Evolutionary conservation across 352 stramenopile species (phyloP).

Genomic region (Saprolegnia parasitica): DNA sequence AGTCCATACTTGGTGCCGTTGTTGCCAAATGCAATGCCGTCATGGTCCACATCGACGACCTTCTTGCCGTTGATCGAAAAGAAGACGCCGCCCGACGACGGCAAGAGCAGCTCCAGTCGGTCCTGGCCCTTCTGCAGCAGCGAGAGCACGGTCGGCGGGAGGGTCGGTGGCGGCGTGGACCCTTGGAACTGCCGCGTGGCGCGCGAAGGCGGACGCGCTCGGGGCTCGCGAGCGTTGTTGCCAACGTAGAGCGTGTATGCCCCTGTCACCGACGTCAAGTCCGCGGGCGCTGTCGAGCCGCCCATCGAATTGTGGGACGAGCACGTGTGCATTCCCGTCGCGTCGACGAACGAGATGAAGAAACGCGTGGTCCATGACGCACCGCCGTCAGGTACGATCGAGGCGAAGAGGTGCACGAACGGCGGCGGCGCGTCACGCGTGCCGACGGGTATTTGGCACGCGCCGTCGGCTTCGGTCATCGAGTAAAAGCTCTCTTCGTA

Average conservation of each 20-base stretch:
- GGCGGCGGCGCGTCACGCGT: not conserved
- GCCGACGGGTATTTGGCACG: not conserved
- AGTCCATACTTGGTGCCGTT: not conserved
- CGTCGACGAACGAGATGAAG: not conserved
- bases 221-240: slow-evolving; percentile 6
- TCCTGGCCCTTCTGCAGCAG: not conserved
- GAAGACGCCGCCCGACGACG: slow-evolving; percentile 12
- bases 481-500: slow-evolving; percentile 25
- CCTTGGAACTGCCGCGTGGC: not conserved
- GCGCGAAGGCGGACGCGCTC: not conserved
- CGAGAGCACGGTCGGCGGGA: not conserved
- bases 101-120: not conserved
- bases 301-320: slow-evolving; percentile 20
- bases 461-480: slow-evolving; percentile 15
- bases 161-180: not conserved
- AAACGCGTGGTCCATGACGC: not conserved
- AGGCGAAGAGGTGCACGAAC: not conserved
- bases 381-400: not conserved
- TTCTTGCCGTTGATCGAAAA: slow-evolving; percentile 15
- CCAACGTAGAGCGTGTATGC: slow-evolving; percentile 18
- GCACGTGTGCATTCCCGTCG: not conserved
- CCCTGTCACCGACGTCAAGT: not conserved
- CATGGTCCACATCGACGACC: not conserved
- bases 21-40: slow-evolving; percentile 3
- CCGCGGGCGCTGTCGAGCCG: not conserved